phyloP scores from a whole-genome alignment of 495 filamentous ascomycete genomes.

The Apodospora peruviana region DNA sequence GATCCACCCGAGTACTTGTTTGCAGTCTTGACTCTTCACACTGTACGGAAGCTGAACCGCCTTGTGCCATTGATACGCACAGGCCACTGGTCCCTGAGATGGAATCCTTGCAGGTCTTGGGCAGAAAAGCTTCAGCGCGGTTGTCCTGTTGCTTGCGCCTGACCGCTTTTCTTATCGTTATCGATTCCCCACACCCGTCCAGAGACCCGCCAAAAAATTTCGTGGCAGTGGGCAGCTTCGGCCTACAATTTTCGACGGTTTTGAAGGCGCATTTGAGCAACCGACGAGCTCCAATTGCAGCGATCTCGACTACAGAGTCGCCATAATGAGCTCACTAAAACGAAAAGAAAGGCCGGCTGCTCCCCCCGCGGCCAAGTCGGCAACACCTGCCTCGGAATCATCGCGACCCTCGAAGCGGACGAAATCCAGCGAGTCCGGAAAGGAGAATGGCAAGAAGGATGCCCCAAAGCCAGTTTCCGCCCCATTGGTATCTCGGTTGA shows the following conservation, averaged over 20 bases:
- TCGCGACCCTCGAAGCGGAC: constrained; percentile 37
- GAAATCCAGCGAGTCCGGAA: constrained; percentile 31
- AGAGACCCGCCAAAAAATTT: not conserved
- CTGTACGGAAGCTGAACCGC: too few species aligned
- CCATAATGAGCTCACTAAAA: constrained; percentile 40
- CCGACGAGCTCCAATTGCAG: too few species aligned
- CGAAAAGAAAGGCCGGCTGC: constrained; percentile 42
- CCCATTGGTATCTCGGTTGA: constrained; percentile 30
- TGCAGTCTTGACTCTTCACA: too few species aligned
- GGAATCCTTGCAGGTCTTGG: too few species aligned
- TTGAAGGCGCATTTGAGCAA: too few species aligned
- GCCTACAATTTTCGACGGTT: too few species aligned
- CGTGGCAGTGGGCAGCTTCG: not conserved
- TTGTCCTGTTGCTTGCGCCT: too few species aligned
- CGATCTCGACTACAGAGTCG: not conserved
- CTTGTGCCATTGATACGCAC: too few species aligned
- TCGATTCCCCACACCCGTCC: not conserved
- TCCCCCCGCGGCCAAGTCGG: constrained; percentile 12
- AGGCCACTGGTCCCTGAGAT: too few species aligned
- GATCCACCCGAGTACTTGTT: too few species aligned
- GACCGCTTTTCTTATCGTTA: not conserved
- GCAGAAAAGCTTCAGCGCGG: too few species aligned
- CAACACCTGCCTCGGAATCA: constrained; percentile 31
- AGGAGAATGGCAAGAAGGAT: constrained; percentile 14
- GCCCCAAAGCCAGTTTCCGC: constrained; percentile 21